Evolutionary conservation across 441 rosid species (phyloP).

Genomic region (Gossypium lobatum): DNA sequence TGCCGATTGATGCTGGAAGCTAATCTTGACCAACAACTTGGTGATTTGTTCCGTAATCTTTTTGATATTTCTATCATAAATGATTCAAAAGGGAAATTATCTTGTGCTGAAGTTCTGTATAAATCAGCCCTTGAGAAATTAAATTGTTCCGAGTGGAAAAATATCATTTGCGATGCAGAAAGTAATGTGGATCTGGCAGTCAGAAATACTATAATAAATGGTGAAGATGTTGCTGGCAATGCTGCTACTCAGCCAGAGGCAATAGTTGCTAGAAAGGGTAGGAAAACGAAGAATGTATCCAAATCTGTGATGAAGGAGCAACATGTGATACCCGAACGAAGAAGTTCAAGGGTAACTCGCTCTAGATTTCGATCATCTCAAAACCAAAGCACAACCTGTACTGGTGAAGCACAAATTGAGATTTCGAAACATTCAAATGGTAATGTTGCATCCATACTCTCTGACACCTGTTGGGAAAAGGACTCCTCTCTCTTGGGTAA

Average conservation of each 20-base stretch:
- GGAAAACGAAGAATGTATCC: conserved; percentile 37
- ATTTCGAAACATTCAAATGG: conserved; percentile 23
- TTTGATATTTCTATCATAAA: conserved; percentile 20
- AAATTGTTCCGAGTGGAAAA: conserved; percentile 56
- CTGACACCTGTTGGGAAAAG: conserved; percentile 23
- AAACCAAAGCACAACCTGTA: conserved; percentile 31
- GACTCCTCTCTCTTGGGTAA: conserved; percentile 24
- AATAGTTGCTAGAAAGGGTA: conserved; percentile 37
- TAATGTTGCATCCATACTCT: conserved; percentile 16
- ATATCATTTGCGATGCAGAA: conserved; percentile 30
- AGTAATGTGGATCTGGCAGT: conserved; percentile 16
- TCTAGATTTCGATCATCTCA: conserved; percentile 58
- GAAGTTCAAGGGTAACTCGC: conserved; percentile 61
- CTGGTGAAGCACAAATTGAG: conserved; percentile 26
- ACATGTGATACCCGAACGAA: conserved; percentile 29
- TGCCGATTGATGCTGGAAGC: conserved; percentile 63
- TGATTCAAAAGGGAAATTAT: conserved; percentile 32
- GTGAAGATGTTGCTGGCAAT: conserved; percentile 25
- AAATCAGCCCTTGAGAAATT: conserved; percentile 55
- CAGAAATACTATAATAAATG: conserved; percentile 17
- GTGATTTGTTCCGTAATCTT: conserved; percentile 53
- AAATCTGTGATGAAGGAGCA: conserved; percentile 41
- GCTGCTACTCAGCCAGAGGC: conserved; percentile 13
- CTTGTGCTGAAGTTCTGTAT: conserved; percentile 57
- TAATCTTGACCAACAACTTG: conserved; percentile 55